These are phyloP conservation scores for Xerocomus amazonicus DNA, from an alignment of 1,284 basidiomycete species.

Conservation along the genomic window DNA sequence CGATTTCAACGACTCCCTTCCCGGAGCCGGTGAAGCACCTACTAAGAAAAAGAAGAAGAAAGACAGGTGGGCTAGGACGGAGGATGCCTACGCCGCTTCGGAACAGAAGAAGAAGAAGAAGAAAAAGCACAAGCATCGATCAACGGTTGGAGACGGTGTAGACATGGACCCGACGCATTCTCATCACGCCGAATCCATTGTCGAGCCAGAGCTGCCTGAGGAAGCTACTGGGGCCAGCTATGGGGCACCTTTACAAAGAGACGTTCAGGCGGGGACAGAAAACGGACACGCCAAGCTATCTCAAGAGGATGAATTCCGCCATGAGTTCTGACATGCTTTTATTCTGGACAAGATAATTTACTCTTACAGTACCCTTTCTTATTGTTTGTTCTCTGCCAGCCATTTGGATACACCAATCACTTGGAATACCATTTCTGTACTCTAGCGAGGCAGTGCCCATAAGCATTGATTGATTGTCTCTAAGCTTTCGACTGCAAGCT, in stretches of 20 bases:
- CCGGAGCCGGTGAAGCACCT: constrained; percentile 36
- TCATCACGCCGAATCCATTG: constrained; percentile 38
- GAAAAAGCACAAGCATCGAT: constrained; percentile 54
- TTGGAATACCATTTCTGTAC: not conserved
- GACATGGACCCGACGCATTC: constrained; percentile 46
- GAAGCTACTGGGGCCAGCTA: constrained; percentile 67
- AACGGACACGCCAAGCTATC: constrained; percentile 16
- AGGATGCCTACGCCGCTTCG: constrained; percentile 68
- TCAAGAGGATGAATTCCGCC: constrained; percentile 41
- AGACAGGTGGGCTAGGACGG: constrained; percentile 78
- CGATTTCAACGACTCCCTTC: constrained; percentile 68
- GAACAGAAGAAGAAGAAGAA: constrained; percentile 48
- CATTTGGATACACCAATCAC: constrained; percentile 2
- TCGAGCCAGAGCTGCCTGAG: constrained; percentile 56
- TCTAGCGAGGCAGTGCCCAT: not conserved
- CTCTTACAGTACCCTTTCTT: constrained; percentile 11
- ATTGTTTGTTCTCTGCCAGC: not conserved
- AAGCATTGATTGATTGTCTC: not conserved
- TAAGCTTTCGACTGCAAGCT: too few species aligned
- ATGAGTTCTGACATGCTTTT: constrained; percentile 40
- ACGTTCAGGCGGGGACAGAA: constrained; percentile 15
- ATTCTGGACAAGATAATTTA: not conserved
- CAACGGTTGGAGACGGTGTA: constrained; percentile 39
- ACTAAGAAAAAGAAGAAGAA: constrained; percentile 73
- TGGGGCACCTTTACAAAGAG: constrained; percentile 33